Conservation (phyloP, 176 grass and related monocot genomes). For the Avena atlantica region DNA sequence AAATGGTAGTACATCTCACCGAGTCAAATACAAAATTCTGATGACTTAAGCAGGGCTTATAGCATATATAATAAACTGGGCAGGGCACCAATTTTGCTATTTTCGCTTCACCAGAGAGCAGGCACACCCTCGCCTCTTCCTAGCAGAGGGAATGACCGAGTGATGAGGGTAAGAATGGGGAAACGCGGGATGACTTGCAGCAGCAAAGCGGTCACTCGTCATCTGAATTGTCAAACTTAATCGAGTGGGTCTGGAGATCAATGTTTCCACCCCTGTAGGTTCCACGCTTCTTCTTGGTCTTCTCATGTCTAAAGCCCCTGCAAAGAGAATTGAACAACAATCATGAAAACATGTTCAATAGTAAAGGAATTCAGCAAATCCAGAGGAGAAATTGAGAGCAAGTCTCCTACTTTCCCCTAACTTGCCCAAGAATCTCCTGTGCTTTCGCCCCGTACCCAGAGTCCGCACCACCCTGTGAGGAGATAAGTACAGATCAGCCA, state of each 20-base stretch:
- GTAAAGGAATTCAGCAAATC: not conserved
- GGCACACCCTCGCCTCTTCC: not conserved
- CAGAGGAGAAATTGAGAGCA: not conserved
- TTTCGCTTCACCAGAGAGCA: not conserved
- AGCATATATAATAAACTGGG: constrained; percentile 10
- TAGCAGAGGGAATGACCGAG: not conserved
- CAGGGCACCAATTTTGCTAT: not conserved
- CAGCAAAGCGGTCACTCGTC: constrained; percentile 38
- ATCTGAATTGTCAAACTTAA: constrained; percentile 82
- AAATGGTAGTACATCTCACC: constrained; percentile 27
- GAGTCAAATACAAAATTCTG: constrained; percentile 26
- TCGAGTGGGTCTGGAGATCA: constrained; percentile 79
- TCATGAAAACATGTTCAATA: constrained; percentile 28
- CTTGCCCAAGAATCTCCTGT: constrained; percentile 94
- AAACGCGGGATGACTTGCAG: not conserved
- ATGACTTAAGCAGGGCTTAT: not conserved
- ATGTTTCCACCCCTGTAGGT: constrained; percentile 80
- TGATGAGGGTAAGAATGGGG: not conserved
- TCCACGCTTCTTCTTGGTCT: constrained; percentile 97
- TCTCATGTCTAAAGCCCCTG: constrained; percentile 98
- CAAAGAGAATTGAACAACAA: not conserved
- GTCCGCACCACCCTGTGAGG: constrained; percentile 71
- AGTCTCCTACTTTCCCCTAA: constrained; percentile 77
- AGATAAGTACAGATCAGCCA: constrained; percentile 1
- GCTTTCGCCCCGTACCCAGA: constrained; percentile 92